Evolutionary conservation across 176 grass and related monocot genomes (phyloP).

Genomic region (Eleusine indica): DNA sequence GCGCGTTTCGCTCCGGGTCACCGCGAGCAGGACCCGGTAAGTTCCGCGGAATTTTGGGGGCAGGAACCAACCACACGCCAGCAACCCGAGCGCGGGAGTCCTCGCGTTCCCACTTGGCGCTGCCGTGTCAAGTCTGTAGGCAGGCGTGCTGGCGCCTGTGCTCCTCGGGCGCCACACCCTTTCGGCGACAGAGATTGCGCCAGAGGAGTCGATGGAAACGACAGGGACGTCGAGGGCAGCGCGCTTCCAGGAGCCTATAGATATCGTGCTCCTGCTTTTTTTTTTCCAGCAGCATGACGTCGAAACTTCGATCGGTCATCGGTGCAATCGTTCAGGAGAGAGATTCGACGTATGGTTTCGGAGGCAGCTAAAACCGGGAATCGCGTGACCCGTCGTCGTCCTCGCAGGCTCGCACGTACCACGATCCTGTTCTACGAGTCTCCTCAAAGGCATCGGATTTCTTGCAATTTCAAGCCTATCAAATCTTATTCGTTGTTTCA

Average conservation of each 20-base stretch:
- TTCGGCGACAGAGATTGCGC: not conserved
- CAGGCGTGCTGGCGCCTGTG: not conserved
- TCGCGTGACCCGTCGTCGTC: not conserved
- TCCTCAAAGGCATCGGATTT: not conserved
- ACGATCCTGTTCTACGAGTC: not conserved
- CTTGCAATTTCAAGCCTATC: too few species aligned
- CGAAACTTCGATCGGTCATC: too few species aligned
- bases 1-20: slow-evolving; percentile 13
- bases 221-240: not conserved
- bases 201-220: not conserved
- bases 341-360: too few species aligned
- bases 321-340: too few species aligned
- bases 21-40: not conserved
- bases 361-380: too few species aligned
- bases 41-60: not conserved
- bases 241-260: too few species aligned
- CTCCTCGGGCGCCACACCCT: not conserved
- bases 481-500: not conserved
- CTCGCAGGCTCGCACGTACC: not conserved
- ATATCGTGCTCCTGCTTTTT: too few species aligned
- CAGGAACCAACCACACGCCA: not conserved
- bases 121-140: not conserved
- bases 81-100: not conserved
- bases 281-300: too few species aligned
- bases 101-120: slow-evolving; percentile 9